Evolutionary conservation across 768 basidiomycete genomes (phyloP).

Genomic region (Hygrophorus pudorinus): DNA sequence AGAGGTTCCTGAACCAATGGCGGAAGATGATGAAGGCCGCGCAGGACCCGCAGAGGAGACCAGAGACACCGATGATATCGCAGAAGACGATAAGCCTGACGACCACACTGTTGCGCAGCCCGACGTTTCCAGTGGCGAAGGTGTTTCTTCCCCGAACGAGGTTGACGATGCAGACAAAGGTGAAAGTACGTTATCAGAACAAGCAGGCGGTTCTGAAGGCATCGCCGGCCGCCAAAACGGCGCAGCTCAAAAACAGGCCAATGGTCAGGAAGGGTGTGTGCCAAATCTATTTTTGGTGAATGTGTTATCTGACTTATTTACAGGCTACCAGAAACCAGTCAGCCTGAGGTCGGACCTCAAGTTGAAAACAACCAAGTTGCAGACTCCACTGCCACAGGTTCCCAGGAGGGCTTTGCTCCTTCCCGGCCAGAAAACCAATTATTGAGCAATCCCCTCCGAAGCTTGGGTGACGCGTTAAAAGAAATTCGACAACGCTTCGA

Average conservation of each 20-base stretch:
- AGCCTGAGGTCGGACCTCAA: conserved; percentile 12
- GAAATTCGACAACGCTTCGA: conserved; percentile 79
- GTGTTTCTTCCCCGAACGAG: conserved; percentile 23
- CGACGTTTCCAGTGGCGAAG: conserved; percentile 35
- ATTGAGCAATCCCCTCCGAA: conserved; percentile 53
- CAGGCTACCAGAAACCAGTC: conserved; percentile 13
- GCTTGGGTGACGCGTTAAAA: conserved; percentile 73
- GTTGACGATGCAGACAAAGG: conserved; percentile 17
- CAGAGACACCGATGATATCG: conserved; percentile 21
- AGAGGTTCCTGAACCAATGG: background rate
- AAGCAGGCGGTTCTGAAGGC: conserved; percentile 21
- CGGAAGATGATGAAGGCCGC: conserved; percentile 16
- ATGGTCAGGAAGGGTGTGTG: conserved; percentile 25
- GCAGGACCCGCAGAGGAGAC: conserved; percentile 17
- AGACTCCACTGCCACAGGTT: conserved; percentile 30
- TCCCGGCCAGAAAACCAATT: conserved; percentile 29
- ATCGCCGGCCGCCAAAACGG: conserved; percentile 19
- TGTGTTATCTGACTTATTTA: conserved; percentile 1
- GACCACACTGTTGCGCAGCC: conserved; percentile 31
- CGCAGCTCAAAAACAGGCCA: conserved; percentile 18
- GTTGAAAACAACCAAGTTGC: conserved; percentile 15
- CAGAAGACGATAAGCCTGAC: conserved; percentile 18
- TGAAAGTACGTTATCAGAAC: conserved; percentile 22
- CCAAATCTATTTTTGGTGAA: background rate
- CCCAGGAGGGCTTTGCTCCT: conserved; percentile 33